Percentiles rank a stretch among this genome's conserved stretches.
Conservation (phyloP, 2,329 filamentous ascomycete genomes). For the Ceratocystis albifundus region DNA sequence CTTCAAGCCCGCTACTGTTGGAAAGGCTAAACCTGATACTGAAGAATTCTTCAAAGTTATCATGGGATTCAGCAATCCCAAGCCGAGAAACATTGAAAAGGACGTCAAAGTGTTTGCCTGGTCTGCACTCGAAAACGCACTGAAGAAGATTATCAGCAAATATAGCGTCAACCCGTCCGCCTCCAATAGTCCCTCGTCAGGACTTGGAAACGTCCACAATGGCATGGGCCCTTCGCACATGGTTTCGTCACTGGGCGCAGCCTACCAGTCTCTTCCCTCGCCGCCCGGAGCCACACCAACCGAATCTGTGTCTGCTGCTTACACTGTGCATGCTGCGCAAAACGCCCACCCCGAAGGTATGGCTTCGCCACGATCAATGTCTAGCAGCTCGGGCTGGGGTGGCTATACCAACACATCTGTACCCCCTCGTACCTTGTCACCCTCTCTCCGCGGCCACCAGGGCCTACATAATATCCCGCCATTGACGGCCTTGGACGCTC, state of each 20-base stretch:
- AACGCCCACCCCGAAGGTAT: slow-evolving; percentile 37
- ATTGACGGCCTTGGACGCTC: slow-evolving; percentile 33
- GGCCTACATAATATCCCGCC: slow-evolving; percentile 29
- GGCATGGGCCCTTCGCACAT: slow-evolving; percentile 28
- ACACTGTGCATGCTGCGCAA: slow-evolving; percentile 32
- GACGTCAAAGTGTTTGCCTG: slow-evolving; percentile 98
- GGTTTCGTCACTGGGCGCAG: slow-evolving; percentile 33
- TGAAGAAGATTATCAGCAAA: slow-evolving; percentile 98
- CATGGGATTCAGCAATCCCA: slow-evolving; percentile 91
- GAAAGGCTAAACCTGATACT: slow-evolving; percentile 81
- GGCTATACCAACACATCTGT: slow-evolving; percentile 34
- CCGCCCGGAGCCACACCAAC: slow-evolving; percentile 32
- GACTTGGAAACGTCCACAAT: not conserved
- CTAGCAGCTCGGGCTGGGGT: slow-evolving; percentile 40
- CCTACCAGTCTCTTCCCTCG: slow-evolving; percentile 39
- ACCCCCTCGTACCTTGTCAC: slow-evolving; percentile 36
- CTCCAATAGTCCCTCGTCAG: slow-evolving; percentile 31
- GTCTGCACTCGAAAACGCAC: slow-evolving; percentile 73
- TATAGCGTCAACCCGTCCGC: slow-evolving; percentile 51
- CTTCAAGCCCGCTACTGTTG: slow-evolving; percentile 84
- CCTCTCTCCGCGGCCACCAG: slow-evolving; percentile 29
- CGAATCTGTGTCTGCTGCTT: slow-evolving; percentile 31
- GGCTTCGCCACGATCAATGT: slow-evolving; percentile 42
- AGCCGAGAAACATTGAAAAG: slow-evolving; percentile 96
- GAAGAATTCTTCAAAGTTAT: slow-evolving; percentile 99